Evolutionary conservation across 2,329 filamentous ascomycete species (phyloP).

Genomic region (Fusarium pilosicola): DNA sequence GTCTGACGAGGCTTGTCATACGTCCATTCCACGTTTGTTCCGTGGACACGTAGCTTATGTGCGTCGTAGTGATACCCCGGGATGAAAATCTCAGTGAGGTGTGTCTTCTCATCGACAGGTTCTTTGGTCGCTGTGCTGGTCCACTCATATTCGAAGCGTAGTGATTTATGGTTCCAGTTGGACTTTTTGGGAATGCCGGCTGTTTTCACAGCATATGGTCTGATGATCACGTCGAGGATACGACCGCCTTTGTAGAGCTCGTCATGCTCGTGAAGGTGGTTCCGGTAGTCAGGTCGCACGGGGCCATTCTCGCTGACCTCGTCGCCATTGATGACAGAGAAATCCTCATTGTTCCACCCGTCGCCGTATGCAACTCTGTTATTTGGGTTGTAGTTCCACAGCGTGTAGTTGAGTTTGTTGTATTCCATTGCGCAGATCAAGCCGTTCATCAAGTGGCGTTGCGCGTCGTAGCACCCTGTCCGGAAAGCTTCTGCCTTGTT

Average conservation of each 20-base stretch:
- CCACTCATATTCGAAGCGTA: conserved; percentile 51
- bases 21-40: conserved; percentile 47
- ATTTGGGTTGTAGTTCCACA: conserved; percentile 55
- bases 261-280: conserved; percentile 45
- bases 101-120: conserved; percentile 33
- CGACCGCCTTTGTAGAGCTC: conserved; percentile 53
- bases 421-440: conserved; percentile 55
- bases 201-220: conserved; percentile 54
- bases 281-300: conserved; percentile 47
- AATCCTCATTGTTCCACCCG: conserved; percentile 57
- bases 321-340: conserved; percentile 53
- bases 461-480: conserved; percentile 52
- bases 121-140: conserved; percentile 16
- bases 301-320: conserved; percentile 42
- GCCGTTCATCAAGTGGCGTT: conserved; percentile 53
- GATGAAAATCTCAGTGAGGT: conserved; percentile 52
- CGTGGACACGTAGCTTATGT: conserved; percentile 41
- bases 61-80: conserved; percentile 52
- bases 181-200: conserved; percentile 50
- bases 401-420: conserved; percentile 50
- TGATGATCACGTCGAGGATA: conserved; percentile 52
- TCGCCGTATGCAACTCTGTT: conserved; percentile 53
- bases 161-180: conserved; percentile 49
- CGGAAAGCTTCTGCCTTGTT: conserved; percentile 50
- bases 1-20: conserved; percentile 46